Conservation (phyloP, 495 filamentous ascomycete genomes). For the Opeltia flavorubescens region DNA sequence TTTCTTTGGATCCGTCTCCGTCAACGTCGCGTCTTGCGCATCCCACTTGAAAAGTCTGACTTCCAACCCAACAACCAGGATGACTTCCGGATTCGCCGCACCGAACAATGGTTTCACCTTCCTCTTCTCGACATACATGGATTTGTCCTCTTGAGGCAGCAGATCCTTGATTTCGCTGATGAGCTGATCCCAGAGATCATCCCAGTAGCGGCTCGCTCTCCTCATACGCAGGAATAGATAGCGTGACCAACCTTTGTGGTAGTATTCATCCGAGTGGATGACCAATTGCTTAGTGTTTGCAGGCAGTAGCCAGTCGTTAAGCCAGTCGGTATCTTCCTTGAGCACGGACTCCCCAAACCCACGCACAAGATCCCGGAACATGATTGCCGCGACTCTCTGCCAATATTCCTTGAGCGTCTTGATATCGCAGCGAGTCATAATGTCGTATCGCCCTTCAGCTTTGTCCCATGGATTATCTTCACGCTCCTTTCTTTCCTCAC, state of each 20-base stretch:
- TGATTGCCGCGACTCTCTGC: too few species aligned
- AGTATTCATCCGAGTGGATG: neutral
- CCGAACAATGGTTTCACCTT: neutral
- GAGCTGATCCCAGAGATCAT: conserved; percentile 1
- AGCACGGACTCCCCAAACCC: too few species aligned
- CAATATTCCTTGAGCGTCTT: too few species aligned
- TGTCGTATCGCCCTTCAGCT: too few species aligned
- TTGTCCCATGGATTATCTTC: too few species aligned
- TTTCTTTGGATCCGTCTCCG: neutral
- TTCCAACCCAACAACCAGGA: neutral
- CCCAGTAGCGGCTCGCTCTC: neutral
- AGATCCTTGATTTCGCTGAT: neutral
- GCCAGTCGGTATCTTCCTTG: too few species aligned
- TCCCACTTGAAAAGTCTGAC: conserved; percentile 5
- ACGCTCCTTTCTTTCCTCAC: too few species aligned
- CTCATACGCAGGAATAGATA: neutral
- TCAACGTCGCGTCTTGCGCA: neutral
- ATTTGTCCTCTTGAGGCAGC: neutral
- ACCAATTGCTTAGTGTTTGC: neutral
- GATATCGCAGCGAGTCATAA: too few species aligned
- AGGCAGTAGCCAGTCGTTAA: neutral
- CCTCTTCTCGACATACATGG: neutral
- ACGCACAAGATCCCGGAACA: too few species aligned
- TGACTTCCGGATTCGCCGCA: neutral
- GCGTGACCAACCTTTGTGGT: neutral